A percentile compares a stretch with the other conserved stretches of the same genome.
phyloP scores from a whole-genome alignment of 139 green algal genomes.

The Trebouxia sp. region DNA sequence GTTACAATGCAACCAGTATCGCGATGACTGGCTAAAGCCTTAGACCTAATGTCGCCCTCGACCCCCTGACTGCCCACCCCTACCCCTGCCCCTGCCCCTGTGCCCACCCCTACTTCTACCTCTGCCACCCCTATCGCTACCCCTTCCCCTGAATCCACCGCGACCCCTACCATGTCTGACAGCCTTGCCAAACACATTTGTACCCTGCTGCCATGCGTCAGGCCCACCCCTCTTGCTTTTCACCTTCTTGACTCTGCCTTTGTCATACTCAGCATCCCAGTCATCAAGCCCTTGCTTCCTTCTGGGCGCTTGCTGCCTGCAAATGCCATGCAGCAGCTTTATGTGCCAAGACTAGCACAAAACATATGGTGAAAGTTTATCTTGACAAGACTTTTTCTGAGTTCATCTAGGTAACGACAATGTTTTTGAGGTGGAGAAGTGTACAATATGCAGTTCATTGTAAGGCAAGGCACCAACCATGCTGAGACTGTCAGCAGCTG shows the following conservation, averaged over 20 bases:
- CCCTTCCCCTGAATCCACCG: background rate
- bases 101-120: background rate
- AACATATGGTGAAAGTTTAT: background rate
- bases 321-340: too few species aligned
- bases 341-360: background rate
- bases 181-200: slow-evolving; percentile 9
- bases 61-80: too few species aligned
- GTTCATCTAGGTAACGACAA: background rate
- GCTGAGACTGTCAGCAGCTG: background rate
- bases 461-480: background rate
- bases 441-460: background rate
- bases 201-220: slow-evolving; percentile 17
- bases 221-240: slow-evolving; percentile 7
- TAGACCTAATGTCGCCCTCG: too few species aligned
- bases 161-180: background rate
- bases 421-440: background rate
- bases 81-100: background rate
- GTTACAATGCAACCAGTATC: background rate
- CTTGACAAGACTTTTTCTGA: background rate
- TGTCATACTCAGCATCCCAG: slow-evolving; percentile 58
- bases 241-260: slow-evolving; percentile 50
- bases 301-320: slow-evolving; percentile 11
- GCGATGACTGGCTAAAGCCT: too few species aligned
- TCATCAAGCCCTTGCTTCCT: slow-evolving; percentile 35
- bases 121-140: background rate